Conservation (phyloP, 108 stramenopile genomes). For the Schizochytrium sp. region DNA sequence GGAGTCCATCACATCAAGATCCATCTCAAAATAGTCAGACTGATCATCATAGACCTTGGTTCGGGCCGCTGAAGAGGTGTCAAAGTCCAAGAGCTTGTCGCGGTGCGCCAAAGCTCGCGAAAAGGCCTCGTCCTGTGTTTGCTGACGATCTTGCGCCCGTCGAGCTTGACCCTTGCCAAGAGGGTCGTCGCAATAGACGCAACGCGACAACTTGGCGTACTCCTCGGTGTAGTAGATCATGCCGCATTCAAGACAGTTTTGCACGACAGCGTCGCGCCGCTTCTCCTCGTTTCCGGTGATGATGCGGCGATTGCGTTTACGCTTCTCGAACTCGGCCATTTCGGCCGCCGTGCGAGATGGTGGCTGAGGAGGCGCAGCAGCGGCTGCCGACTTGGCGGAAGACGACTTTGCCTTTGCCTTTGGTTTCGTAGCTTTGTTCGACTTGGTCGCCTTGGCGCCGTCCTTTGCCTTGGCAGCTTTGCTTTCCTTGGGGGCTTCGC, state of each 20-base stretch:
- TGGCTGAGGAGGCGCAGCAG: not conserved
- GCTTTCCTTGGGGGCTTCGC: not conserved
- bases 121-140: not conserved
- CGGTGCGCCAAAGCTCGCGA: not conserved
- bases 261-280: not conserved
- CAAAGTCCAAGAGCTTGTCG: constrained; percentile 1
- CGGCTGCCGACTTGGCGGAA: not conserved
- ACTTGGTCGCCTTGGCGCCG: not conserved
- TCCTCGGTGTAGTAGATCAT: not conserved
- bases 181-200: not conserved
- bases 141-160: not conserved
- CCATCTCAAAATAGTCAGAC: not conserved
- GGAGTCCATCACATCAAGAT: not conserved
- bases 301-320: not conserved
- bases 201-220: not conserved
- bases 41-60: constrained; percentile 12
- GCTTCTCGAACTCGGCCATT: not conserved
- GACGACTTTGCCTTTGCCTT: not conserved
- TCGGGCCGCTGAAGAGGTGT: not conserved
- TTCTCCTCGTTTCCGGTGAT: not conserved
- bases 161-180: not conserved
- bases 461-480: not conserved
- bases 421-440: not conserved
- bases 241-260: constrained; percentile 9
- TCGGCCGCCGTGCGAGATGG: not conserved